A percentile compares a stretch with the other conserved stretches of the same genome.
phyloP scores from a whole-genome alignment of 306 rosid species.

The Trifolium dubium region DNA sequence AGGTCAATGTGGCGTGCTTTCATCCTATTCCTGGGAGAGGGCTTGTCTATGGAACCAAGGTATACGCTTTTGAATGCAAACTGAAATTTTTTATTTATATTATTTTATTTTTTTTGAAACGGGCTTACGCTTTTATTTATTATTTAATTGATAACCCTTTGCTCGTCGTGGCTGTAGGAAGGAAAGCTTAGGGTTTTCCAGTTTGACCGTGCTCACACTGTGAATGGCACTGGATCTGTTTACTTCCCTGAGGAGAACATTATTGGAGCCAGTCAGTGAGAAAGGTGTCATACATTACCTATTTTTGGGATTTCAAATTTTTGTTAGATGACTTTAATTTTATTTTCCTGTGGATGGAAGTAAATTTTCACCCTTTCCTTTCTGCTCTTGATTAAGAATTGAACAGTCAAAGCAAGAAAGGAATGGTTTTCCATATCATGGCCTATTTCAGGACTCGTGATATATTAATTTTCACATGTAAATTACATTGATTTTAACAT shows the following conservation, averaged over 20 bases:
- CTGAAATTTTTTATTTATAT: conserved; percentile 32
- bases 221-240: conserved; percentile 49
- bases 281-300: conserved; percentile 41
- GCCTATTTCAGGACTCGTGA: conserved; percentile 9
- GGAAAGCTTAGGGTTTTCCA: conserved; percentile 82
- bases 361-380: not conserved
- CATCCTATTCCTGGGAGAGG: conserved; percentile 98
- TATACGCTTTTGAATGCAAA: conserved; percentile 47
- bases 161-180: conserved; percentile 64
- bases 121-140: conserved; percentile 12
- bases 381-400: conserved; percentile 6
- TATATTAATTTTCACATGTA: conserved; percentile 12
- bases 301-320: conserved; percentile 21
- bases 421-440: conserved; percentile 8
- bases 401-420: conserved; percentile 25
- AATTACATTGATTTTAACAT: conserved; percentile 6
- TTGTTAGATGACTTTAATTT: conserved; percentile 16
- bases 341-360: conserved; percentile 19
- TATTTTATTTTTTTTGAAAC: not conserved
- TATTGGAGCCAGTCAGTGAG: conserved; percentile 45
- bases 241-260: conserved; percentile 51
- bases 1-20: conserved; percentile 97
- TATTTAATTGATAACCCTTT: conserved; percentile 29
- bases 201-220: conserved; percentile 48
- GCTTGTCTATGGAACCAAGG: conserved; percentile 98